A percentile compares a stretch with the other conserved stretches of the same genome.
Conservation (phyloP, 352 stramenopile genomes). For the Elongisporangium anandrum region DNA sequence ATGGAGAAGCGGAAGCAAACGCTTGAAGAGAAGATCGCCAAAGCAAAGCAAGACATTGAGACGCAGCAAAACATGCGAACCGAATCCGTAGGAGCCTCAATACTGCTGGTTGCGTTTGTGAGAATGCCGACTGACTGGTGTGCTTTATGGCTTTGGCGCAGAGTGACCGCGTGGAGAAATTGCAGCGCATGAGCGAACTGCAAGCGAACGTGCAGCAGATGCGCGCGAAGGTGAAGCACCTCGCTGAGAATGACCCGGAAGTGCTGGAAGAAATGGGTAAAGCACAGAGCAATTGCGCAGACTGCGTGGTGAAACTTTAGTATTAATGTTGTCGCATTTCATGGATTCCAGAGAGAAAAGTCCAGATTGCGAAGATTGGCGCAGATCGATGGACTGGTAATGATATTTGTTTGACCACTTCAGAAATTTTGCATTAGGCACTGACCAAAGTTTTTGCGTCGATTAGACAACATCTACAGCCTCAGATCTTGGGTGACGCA, state of each 20-base stretch:
- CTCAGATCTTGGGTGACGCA: constrained; percentile 76
- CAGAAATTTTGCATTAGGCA: no score
- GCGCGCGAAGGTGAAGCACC: constrained; percentile 48
- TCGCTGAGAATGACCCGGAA: constrained; percentile 72
- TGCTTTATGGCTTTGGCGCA: constrained; percentile 17
- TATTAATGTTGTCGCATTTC: constrained; percentile 3
- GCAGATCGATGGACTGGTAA: constrained; percentile 75
- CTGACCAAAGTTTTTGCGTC: not conserved
- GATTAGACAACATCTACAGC: constrained; percentile 76
- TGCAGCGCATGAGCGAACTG: constrained; percentile 48
- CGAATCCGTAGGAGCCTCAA: constrained; percentile 40
- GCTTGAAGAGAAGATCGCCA: constrained; percentile 33
- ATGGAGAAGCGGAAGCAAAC: constrained; percentile 45
- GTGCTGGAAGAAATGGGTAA: constrained; percentile 57
- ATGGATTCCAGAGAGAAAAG: constrained; percentile 34
- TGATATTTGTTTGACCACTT: no score
- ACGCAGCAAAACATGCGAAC: constrained; percentile 40
- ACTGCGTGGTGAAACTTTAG: not conserved
- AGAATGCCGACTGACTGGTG: not conserved
- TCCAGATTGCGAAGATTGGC: constrained; percentile 62
- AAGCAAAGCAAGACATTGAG: constrained; percentile 46
- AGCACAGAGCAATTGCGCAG: not conserved
- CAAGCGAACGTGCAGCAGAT: constrained; percentile 44
- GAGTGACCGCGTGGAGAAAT: constrained; percentile 59
- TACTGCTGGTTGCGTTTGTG: no score